These are phyloP conservation scores for Beauveria rudraprayagi DNA, from an alignment of 2,329 filamentous ascomycete genomes.

Conservation along the genomic window DNA sequence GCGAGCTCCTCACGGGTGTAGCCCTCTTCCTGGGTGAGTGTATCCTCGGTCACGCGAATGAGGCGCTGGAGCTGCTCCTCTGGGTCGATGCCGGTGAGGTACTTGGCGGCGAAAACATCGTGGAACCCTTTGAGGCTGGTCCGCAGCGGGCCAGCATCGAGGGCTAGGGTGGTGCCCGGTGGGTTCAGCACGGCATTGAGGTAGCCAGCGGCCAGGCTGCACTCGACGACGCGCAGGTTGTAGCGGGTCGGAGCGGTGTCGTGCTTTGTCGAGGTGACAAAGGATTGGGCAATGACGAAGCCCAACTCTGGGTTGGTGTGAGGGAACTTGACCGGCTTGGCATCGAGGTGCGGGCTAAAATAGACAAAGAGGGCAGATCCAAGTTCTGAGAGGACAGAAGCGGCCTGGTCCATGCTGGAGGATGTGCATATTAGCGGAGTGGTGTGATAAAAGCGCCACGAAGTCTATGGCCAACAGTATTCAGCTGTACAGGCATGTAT, in stretches of 20 bases:
- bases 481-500: background rate
- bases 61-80: slow-evolving; percentile 67
- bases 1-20: slow-evolving; percentile 87
- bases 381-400: slow-evolving; percentile 84
- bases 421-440: background rate
- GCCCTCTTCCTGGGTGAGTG: slow-evolving; percentile 69
- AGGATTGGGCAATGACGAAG: slow-evolving; percentile 91
- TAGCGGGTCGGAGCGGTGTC: slow-evolving; percentile 90
- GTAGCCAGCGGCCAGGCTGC: slow-evolving; percentile 73
- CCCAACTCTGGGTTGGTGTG: slow-evolving; percentile 72
- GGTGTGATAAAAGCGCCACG: background rate
- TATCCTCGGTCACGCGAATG: slow-evolving; percentile 58
- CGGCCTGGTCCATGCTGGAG: slow-evolving; percentile 87
- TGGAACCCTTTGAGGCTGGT: slow-evolving; percentile 83
- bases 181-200: slow-evolving; percentile 52
- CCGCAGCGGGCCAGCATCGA: slow-evolving; percentile 74
- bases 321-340: slow-evolving; percentile 73
- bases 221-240: slow-evolving; percentile 94
- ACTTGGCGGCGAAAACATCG: slow-evolving; percentile 51
- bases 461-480: background rate
- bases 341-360: slow-evolving; percentile 72
- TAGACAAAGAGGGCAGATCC: slow-evolving; percentile 84
- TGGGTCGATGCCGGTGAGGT: slow-evolving; percentile 34
- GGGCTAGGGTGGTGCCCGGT: slow-evolving; percentile 52
- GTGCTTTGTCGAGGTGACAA: slow-evolving; percentile 90